Evolutionary conservation across 2,329 filamentous ascomycete genomes (phyloP).

Genomic region (Phialophora expanda): DNA sequence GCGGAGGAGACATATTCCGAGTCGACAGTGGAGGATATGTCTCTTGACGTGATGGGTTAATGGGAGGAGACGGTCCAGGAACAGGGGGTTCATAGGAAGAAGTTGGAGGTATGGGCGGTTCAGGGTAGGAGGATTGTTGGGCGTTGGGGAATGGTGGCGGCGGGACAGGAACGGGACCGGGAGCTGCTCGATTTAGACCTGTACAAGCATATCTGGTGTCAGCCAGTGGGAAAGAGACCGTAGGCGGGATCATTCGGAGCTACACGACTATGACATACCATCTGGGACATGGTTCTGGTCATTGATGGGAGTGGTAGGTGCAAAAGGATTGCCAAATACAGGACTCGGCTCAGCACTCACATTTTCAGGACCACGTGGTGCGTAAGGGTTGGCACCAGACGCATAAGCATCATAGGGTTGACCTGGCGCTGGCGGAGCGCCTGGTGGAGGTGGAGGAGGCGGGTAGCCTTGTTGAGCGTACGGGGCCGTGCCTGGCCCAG

Average conservation of each 20-base stretch:
- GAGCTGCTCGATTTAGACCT: constrained; percentile 29
- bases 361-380: constrained; percentile 53
- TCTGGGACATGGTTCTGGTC: constrained; percentile 46
- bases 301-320: constrained; percentile 42
- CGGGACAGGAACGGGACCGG: constrained; percentile 25
- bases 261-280: constrained; percentile 49
- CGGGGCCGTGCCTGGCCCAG: constrained; percentile 32
- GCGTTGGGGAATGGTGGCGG: constrained; percentile 33
- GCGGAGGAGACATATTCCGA: constrained; percentile 26
- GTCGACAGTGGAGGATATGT: constrained; percentile 25
- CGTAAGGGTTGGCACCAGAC: constrained; percentile 49
- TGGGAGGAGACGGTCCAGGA: constrained; percentile 1
- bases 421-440: constrained; percentile 43
- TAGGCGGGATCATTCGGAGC: constrained; percentile 12
- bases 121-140: constrained; percentile 6
- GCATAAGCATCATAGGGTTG: constrained; percentile 42
- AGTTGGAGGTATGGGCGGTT: neutral
- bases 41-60: neutral
- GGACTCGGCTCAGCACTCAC: constrained; percentile 53
- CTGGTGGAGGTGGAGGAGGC: constrained; percentile 50
- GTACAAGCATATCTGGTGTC: neutral
- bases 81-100: constrained; percentile 3
- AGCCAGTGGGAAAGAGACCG: constrained; percentile 9
- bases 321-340: constrained; percentile 38
- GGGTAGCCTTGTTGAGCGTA: constrained; percentile 42